A percentile compares a stretch with the other conserved stretches of the same genome.
Conservation (phyloP, 1,139 yeast genomes). For the Scheffersomyces cryptocercus region DNA sequence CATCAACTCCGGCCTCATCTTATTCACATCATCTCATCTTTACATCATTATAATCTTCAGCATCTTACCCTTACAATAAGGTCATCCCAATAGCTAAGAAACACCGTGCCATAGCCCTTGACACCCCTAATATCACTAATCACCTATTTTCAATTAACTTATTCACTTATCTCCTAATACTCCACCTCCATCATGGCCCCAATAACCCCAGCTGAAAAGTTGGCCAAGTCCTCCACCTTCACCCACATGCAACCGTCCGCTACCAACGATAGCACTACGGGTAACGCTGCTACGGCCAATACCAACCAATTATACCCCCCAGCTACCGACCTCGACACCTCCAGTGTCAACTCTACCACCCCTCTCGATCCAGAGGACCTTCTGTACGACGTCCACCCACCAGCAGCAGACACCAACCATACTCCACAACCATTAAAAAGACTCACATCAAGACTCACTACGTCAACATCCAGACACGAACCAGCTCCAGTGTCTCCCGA, state of each 20-base stretch:
- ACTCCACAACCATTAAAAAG: conserved; percentile 4
- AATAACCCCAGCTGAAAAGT: conserved; percentile 8
- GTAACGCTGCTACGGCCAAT: neutral
- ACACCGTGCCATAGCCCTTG: no score
- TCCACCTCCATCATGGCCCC: conserved; percentile 8
- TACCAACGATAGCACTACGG: neutral
- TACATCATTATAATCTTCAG: no score
- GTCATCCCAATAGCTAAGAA: no score
- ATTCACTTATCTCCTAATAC: no score
- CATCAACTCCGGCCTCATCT: no score
- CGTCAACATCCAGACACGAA: conserved; percentile 2
- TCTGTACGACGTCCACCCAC: conserved; percentile 1
- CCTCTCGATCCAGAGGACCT: conserved; percentile 9
- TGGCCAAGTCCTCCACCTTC: conserved; percentile 6
- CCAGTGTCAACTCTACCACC: conserved; percentile 15
- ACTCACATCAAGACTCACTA: conserved; percentile 7
- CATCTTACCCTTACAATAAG: no score
- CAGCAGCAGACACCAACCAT: conserved; percentile 1
- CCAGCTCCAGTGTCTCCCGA: conserved; percentile 18
- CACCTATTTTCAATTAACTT: no score
- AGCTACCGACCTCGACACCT: conserved; percentile 5
- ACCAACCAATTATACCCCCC: conserved; percentile 2
- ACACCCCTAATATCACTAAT: no score
- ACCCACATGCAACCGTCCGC: neutral
- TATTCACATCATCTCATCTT: no score